Evolutionary conservation across 345 rosid genomes (phyloP).

Genomic region (Populus alba): DNA sequence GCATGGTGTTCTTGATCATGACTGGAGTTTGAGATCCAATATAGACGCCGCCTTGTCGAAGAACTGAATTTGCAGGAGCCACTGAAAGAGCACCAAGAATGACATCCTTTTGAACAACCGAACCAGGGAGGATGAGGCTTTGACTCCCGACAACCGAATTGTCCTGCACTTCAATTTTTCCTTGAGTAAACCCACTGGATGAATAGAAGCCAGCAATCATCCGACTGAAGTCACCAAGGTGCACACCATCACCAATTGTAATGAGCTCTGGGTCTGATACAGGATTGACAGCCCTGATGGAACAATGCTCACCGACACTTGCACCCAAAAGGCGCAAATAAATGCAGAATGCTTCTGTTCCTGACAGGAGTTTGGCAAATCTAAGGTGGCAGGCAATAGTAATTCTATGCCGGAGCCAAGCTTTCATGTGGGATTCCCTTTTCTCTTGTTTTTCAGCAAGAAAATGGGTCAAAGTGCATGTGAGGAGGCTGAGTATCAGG

Average conservation of each 20-base stretch:
- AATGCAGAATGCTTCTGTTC: constrained; percentile 59
- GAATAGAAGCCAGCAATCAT: constrained; percentile 47
- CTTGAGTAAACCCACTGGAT: constrained; percentile 31
- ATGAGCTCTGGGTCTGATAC: constrained; percentile 49
- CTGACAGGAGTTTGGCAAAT: constrained; percentile 61
- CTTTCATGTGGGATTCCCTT: constrained; percentile 27
- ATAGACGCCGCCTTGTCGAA: constrained; percentile 54
- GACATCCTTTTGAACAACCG: constrained; percentile 43
- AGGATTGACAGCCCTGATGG: constrained; percentile 64
- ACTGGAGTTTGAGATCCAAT: constrained; percentile 54
- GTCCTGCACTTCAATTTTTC: constrained; percentile 44
- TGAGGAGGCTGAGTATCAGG: constrained; percentile 48
- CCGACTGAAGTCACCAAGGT: constrained; percentile 64
- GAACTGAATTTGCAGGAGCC: constrained; percentile 53
- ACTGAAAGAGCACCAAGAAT: constrained; percentile 67
- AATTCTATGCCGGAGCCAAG: constrained; percentile 50
- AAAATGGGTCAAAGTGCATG: constrained; percentile 31
- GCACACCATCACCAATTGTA: constrained; percentile 50
- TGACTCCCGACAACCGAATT: constrained; percentile 65
- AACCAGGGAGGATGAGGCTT: constrained; percentile 57
- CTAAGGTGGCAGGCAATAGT: constrained; percentile 55
- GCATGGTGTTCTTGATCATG: constrained; percentile 61
- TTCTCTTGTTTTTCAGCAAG: constrained; percentile 35
- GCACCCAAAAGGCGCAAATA: constrained; percentile 57
- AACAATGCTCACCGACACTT: constrained; percentile 50